A percentile compares a stretch with the other conserved stretches of the same genome.
Conservation (phyloP, 805 yeast species). For the Sugiyamaella boreocaroliniensis region DNA sequence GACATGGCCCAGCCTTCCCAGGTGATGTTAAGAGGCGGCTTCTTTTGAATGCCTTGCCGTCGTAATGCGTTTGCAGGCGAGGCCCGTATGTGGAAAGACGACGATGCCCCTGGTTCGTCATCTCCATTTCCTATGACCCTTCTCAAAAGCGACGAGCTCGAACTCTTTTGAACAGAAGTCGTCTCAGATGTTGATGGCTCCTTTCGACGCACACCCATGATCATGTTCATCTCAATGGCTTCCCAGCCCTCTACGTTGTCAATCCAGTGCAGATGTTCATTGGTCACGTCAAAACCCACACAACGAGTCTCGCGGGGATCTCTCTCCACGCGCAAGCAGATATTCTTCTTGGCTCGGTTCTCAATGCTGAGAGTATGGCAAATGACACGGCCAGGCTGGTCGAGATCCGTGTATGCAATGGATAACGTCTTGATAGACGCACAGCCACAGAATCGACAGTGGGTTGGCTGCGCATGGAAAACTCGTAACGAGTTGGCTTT, state of each 20-base stretch:
- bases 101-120: background rate
- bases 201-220: slow-evolving; percentile 58
- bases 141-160: background rate
- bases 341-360: slow-evolving; percentile 68
- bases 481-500: slow-evolving; percentile 56
- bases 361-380: slow-evolving; percentile 69
- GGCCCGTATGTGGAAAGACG: background rate
- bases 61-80: background rate
- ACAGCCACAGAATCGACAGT: slow-evolving; percentile 88
- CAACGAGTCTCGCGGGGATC: slow-evolving; percentile 89
- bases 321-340: slow-evolving; percentile 85
- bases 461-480: slow-evolving; percentile 78
- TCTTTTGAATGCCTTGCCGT: slow-evolving; percentile 3
- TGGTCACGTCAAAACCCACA: slow-evolving; percentile 70
- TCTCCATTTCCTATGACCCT: background rate
- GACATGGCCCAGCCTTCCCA: slow-evolving; percentile 84
- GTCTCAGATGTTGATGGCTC: slow-evolving; percentile 24
- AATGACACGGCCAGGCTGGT: slow-evolving; percentile 45
- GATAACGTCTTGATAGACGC: slow-evolving; percentile 70
- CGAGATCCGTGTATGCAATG: slow-evolving; percentile 59
- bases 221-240: slow-evolving; percentile 65
- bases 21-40: slow-evolving; percentile 35
- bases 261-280: slow-evolving; percentile 64
- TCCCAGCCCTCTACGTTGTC: slow-evolving; percentile 72
- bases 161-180: background rate